Percentiles rank a stretch among this genome's conserved stretches.
These are phyloP conservation scores for Nannochloris sp. DNA, from an alignment of 139 green algal genomes.

Conservation along the genomic window DNA sequence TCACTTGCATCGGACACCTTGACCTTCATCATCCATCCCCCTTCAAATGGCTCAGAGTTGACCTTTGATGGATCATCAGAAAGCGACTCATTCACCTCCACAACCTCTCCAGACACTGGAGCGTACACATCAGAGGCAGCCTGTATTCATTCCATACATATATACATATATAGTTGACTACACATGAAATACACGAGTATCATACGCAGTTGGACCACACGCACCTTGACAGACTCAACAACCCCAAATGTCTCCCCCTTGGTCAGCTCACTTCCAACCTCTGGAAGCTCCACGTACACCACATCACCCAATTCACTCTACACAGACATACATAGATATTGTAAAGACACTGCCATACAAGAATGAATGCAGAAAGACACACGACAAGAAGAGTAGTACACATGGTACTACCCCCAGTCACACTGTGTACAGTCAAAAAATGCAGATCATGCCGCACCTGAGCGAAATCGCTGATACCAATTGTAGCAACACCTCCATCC, in stretches of 20 bases:
- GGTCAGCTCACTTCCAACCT: constrained; percentile 76
- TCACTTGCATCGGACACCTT: constrained; percentile 75
- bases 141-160: constrained; percentile 28
- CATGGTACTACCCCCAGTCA: too few species aligned
- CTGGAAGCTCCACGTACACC: constrained; percentile 96
- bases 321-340: not conserved
- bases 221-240: constrained; percentile 96
- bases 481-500: constrained; percentile 71
- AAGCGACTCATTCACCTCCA: constrained; percentile 74
- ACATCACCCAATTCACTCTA: constrained; percentile 90
- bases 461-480: constrained; percentile 95
- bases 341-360: too few species aligned
- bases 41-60: constrained; percentile 72
- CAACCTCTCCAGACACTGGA: constrained; percentile 79
- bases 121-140: constrained; percentile 92
- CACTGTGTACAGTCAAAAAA: too few species aligned
- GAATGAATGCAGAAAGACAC: too few species aligned
- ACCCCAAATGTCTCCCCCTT: constrained; percentile 85
- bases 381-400: too few species aligned
- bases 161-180: not conserved
- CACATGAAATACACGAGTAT: too few species aligned
- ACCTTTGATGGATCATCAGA: constrained; percentile 64
- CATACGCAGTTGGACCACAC: not conserved
- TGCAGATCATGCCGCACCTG: constrained; percentile 51
- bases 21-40: constrained; percentile 96